Conservation (phyloP, 352 stramenopile species). For the Globisporangium paddicum region DNA sequence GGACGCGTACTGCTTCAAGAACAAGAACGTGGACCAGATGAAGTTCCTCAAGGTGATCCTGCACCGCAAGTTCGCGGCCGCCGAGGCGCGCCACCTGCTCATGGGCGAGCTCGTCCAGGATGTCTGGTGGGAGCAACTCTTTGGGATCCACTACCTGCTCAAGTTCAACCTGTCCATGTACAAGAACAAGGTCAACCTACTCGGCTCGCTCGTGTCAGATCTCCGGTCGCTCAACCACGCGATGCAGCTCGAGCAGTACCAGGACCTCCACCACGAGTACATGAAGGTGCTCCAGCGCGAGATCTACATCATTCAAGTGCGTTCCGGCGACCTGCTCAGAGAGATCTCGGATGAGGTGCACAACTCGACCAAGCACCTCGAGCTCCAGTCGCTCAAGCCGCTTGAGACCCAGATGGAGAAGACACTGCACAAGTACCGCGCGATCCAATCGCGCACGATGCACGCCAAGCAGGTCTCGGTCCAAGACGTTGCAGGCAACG, state of each 20-base stretch:
- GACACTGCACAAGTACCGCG: slow-evolving; percentile 30
- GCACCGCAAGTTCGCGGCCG: slow-evolving; percentile 32
- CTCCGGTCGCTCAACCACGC: slow-evolving; percentile 36
- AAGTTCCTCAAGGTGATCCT: slow-evolving; percentile 42
- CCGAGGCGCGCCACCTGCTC: slow-evolving; percentile 17
- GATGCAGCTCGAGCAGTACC: slow-evolving; percentile 44
- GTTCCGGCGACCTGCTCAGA: slow-evolving; percentile 27
- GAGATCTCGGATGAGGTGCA: slow-evolving; percentile 35
- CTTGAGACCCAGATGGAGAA: slow-evolving; percentile 44
- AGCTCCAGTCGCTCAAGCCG: slow-evolving; percentile 21
- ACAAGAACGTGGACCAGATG: slow-evolving; percentile 50
- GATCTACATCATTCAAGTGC: slow-evolving; percentile 43
- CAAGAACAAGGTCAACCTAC: slow-evolving; percentile 32
- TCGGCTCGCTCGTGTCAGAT: slow-evolving; percentile 32
- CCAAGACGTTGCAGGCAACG: slow-evolving; percentile 38
- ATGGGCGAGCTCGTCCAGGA: slow-evolving; percentile 39
- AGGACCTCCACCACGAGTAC: slow-evolving; percentile 29
- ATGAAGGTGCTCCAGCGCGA: slow-evolving; percentile 45
- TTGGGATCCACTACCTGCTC: slow-evolving; percentile 33
- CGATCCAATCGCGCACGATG: slow-evolving; percentile 34
- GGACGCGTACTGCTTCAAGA: slow-evolving; percentile 57
- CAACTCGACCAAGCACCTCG: slow-evolving; percentile 18
- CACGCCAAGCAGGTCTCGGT: slow-evolving; percentile 18
- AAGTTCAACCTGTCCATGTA: slow-evolving; percentile 40
- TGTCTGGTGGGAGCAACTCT: slow-evolving; percentile 53